These are phyloP conservation scores for Botrytis hyacinthi DNA, from an alignment of 2,329 filamentous ascomycete genomes.

Conservation along the genomic window DNA sequence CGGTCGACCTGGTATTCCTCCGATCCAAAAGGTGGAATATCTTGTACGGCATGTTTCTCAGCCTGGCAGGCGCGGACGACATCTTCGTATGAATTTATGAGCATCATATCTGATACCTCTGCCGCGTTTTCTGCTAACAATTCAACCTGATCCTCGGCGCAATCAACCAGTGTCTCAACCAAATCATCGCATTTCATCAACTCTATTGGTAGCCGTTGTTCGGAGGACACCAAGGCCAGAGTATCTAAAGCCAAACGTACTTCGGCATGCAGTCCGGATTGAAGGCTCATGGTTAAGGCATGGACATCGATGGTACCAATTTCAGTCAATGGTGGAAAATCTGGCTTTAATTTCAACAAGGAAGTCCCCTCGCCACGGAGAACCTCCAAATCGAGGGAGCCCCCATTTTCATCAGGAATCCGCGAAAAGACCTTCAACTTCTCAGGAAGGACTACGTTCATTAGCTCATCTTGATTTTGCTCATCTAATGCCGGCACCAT, in stretches of 20 bases:
- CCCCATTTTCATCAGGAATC: conserved; percentile 62
- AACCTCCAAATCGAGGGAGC: conserved; percentile 47
- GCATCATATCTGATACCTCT: conserved; percentile 83
- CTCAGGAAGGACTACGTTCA: conserved; percentile 25
- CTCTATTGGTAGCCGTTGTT: conserved; percentile 59
- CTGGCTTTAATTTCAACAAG: conserved; percentile 67
- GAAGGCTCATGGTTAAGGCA: conserved; percentile 82
- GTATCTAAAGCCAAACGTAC: conserved; percentile 88
- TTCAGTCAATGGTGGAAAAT: conserved; percentile 71
- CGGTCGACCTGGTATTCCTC: conserved; percentile 78
- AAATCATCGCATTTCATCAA: conserved; percentile 81
- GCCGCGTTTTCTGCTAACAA: conserved; percentile 78
- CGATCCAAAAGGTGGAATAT: conserved; percentile 71
- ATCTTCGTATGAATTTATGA: conserved; percentile 83
- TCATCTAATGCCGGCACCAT: conserved; percentile 25
- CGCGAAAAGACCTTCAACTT: conserved; percentile 45
- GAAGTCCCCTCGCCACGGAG: conserved; percentile 41
- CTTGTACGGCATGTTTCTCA: conserved; percentile 70
- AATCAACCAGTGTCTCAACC: conserved; percentile 83
- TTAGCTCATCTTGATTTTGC: neutral
- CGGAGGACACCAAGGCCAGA: conserved; percentile 63
- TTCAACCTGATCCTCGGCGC: conserved; percentile 84
- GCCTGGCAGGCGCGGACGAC: conserved; percentile 73
- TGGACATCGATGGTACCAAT: conserved; percentile 88
- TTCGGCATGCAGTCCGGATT: conserved; percentile 85